phyloP scores from a whole-genome alignment of 192 early-diverging fungal genomes.

The Pecoramyces ruminantium region DNA sequence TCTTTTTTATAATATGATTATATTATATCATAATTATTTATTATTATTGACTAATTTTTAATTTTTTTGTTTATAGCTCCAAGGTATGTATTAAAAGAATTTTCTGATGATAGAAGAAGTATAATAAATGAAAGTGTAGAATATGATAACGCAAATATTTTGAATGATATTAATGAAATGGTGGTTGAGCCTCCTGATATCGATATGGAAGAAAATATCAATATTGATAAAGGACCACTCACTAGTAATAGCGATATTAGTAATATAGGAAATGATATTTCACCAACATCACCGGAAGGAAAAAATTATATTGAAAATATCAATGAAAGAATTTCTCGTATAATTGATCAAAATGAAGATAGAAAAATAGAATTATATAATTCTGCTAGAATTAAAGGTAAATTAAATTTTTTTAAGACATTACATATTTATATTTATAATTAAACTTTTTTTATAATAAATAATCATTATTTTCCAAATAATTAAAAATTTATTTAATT shows the following conservation, averaged over 20 bases:
- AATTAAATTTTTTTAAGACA: too few relatives aligned
- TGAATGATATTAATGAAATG: background rate
- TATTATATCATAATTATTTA: too few relatives aligned
- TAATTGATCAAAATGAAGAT: conserved; percentile 45
- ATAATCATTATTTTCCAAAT: too few relatives aligned
- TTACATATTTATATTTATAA: too few relatives aligned
- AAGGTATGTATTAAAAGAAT: background rate
- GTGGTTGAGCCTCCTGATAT: background rate
- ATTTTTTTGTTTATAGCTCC: background rate
- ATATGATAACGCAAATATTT: background rate
- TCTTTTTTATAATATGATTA: too few relatives aligned
- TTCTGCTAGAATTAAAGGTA: conserved; percentile 28
- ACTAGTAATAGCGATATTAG: background rate
- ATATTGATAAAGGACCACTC: background rate
- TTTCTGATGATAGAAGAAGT: background rate
- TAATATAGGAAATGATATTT: conserved; percentile 1
- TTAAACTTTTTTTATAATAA: too few relatives aligned
- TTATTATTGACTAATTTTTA: too few relatives aligned
- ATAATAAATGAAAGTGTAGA: background rate
- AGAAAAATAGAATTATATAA: conserved; percentile 53
- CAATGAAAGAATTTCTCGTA: conserved; percentile 29
- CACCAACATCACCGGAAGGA: background rate
- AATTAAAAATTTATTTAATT: too few relatives aligned
- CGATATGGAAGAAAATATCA: background rate
- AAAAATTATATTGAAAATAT: conserved; percentile 14